Percentiles rank a stretch among this genome's conserved stretches.
phyloP scores from a whole-genome alignment of 2,329 filamentous ascomycete species.

The Penicillium brasilianum region DNA sequence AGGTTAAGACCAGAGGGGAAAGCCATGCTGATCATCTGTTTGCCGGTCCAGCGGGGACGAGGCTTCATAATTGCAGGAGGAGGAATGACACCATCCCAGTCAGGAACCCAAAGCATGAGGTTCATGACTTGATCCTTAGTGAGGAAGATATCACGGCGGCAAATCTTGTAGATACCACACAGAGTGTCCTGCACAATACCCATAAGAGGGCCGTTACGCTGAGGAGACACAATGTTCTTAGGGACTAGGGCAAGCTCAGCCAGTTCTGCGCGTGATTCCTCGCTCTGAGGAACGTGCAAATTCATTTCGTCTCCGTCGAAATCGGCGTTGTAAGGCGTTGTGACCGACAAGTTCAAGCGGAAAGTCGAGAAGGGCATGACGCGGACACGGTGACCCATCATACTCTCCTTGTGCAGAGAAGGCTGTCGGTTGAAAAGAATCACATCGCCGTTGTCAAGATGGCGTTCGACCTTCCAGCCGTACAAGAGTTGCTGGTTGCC shows the following conservation, averaged over 20 bases:
- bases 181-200: conserved; percentile 99
- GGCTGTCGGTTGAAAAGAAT: conserved; percentile 99
- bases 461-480: conserved; percentile 98
- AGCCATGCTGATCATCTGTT: conserved; percentile 94
- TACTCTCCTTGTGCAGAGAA: conserved; percentile 98
- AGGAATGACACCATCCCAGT: conserved; percentile 95
- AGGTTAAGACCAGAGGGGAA: conserved; percentile 86
- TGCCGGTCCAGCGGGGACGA: conserved; percentile 92
- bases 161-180: conserved; percentile 96
- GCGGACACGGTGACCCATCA: conserved; percentile 98
- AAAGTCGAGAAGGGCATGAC: conserved; percentile 99
- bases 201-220: conserved; percentile 96
- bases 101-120: conserved; percentile 93
- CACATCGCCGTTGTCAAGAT: conserved; percentile 93
- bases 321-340: conserved; percentile 98
- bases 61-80: conserved; percentile 94
- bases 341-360: conserved; percentile 94
- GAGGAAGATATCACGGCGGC: conserved; percentile 87
- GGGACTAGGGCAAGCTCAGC: conserved; percentile 97
- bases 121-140: conserved; percentile 94
- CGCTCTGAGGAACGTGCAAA: conserved; percentile 95
- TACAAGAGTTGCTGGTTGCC: conserved; percentile 83
- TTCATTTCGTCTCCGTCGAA: conserved; percentile 99
- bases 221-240: conserved; percentile 95
- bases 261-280: conserved; percentile 94